Evolutionary conservation across 2,329 filamentous ascomycete genomes (phyloP), one percentile per base, ranked within the genome.

Genomic region (Periconia macrospinosa): DNA sequence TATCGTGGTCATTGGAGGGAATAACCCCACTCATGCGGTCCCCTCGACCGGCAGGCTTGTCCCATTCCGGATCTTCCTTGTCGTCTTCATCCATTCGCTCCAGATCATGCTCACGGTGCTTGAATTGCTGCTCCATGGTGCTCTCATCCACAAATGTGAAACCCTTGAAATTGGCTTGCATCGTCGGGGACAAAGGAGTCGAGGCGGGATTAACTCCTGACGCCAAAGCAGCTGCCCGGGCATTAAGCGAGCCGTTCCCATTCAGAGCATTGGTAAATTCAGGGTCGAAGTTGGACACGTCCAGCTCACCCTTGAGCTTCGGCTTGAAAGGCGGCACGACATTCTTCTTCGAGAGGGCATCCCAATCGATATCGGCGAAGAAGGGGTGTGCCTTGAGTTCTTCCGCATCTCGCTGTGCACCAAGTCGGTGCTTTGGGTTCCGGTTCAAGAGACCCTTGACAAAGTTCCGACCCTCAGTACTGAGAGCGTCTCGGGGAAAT

Each of bases 121-220:
- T 71, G 52, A 91, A 92, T 61, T 94, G 88, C 58, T 93, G 91
- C 49, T 97, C 92, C 52, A 99, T 87, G 1, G 91, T 90, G 68
- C 91, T 97, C 77, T 97, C 93, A 66, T 97, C 94, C n/a, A 97
- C 94, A 73, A 96, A 99, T 0, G 94, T 99, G 75, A 99, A 99
- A 33, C 94, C 94, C 68, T 94, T 91, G 80, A 99, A 99, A 70
- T 97, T 97, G 58, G 93, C 94, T 76, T 99, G 94, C 76, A 97
- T 92, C 2, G 91, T 95, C 0, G 94, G 94, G 14, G 92, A 96
- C 20, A 99, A 80, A 0, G 94, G 94, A 0, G 94, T 99, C 14
- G 91, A 96, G 8, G 91, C 90, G 6, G 90, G 88, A 69, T 94
- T 90, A 45, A 83, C 76, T 37, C 92, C 92, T 53, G 87, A 87